These are phyloP conservation scores for Bryoglossum gracile DNA, from an alignment of 495 filamentous ascomycete species.

Conservation along the genomic window DNA sequence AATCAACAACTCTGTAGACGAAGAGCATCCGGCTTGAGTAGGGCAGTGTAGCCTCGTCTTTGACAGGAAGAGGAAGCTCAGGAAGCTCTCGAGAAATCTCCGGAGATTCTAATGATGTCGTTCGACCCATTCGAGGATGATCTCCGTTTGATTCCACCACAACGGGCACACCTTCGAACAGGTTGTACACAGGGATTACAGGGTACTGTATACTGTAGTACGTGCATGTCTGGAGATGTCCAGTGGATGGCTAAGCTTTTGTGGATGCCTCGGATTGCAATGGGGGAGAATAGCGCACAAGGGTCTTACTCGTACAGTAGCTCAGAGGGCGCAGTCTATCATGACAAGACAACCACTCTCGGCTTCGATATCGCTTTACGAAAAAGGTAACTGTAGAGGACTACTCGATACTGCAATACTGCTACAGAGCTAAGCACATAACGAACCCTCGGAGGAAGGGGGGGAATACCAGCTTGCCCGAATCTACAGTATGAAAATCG, in stretches of 20 bases:
- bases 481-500: too few relatives aligned
- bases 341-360: too few relatives aligned
- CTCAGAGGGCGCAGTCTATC: slow-evolving; percentile 1
- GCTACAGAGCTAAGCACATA: not conserved
- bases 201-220: too few relatives aligned
- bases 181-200: slow-evolving; percentile 1
- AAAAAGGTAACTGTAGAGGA: not conserved
- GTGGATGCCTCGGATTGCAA: not conserved
- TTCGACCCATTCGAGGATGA: not conserved
- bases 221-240: too few relatives aligned
- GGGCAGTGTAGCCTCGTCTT: slow-evolving; percentile 5
- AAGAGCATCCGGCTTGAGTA: not conserved
- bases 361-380: not conserved
- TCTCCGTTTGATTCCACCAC: not conserved
- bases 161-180: not conserved
- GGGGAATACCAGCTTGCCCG: too few relatives aligned
- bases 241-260: slow-evolving; percentile 17
- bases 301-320: not conserved
- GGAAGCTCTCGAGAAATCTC: not conserved
- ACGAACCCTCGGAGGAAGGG: not conserved
- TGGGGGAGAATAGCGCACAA: slow-evolving; percentile 2
- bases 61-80: slow-evolving; percentile 1
- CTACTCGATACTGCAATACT: not conserved
- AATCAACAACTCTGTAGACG: not conserved
- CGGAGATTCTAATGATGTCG: slow-evolving; percentile 1